phyloP scores from a whole-genome alignment of 1,284 basidiomycete species.

The Porodaedalea pini region DNA sequence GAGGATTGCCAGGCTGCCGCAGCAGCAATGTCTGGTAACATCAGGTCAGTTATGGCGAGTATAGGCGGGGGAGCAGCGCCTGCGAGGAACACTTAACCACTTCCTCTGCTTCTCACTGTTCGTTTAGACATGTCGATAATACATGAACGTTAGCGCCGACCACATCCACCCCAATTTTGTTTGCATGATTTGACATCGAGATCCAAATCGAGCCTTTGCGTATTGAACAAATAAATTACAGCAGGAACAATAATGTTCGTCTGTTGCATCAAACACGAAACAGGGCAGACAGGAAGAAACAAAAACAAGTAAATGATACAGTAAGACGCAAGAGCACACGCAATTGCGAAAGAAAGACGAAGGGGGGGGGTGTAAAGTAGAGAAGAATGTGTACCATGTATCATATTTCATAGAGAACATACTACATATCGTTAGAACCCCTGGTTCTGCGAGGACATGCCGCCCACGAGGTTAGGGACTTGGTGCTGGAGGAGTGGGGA shows the following conservation, averaged over 20 bases:
- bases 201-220: background rate
- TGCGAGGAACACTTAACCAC: background rate
- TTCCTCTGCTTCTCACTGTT: background rate
- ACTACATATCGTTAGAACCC: conserved; percentile 11
- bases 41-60: conserved; percentile 40
- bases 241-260: background rate
- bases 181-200: background rate
- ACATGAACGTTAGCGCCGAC: background rate
- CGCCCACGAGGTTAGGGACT: conserved; percentile 12
- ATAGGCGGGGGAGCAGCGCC: conserved; percentile 18
- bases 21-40: conserved; percentile 50
- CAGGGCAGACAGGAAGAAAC: background rate
- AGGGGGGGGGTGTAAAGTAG: conserved; percentile 1
- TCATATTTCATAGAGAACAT: conserved; percentile 3
- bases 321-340: background rate
- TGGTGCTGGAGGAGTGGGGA: conserved; percentile 21
- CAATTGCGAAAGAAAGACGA: background rate
- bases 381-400: background rate
- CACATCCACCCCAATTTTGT: no score
- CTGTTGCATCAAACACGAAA: background rate
- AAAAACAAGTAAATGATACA: conserved; percentile 3
- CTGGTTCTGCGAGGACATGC: conserved; percentile 16
- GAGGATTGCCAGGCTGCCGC: conserved; percentile 81
- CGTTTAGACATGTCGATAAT: background rate
- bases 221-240: conserved; percentile 17